phyloP scores from a whole-genome alignment of 2,329 filamentous ascomycete genomes.

The Sclerotinia glacialis region DNA sequence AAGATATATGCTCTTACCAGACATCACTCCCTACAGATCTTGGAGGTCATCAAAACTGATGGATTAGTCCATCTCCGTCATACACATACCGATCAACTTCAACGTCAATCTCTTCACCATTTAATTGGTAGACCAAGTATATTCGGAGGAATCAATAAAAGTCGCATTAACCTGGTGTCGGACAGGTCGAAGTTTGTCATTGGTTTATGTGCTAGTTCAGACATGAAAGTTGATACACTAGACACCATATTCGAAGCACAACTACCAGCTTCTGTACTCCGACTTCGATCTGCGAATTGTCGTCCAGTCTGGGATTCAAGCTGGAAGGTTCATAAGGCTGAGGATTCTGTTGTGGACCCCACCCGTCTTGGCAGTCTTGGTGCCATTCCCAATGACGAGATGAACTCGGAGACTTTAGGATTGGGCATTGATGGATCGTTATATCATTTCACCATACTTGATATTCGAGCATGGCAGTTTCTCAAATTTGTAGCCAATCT shows the following conservation, averaged over 20 bases:
- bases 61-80: conserved; percentile 33
- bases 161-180: conserved; percentile 36
- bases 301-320: conserved; percentile 41
- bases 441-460: conserved; percentile 66
- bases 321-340: conserved; percentile 21
- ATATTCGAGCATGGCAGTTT: conserved; percentile 60
- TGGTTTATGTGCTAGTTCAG: conserved; percentile 36
- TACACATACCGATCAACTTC: conserved; percentile 38
- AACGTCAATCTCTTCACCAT: conserved; percentile 37
- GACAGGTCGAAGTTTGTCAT: conserved; percentile 37
- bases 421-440: conserved; percentile 67
- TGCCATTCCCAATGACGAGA: not conserved
- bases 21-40: conserved; percentile 54
- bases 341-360: not conserved
- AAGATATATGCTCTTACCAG: conserved; percentile 51
- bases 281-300: conserved; percentile 52
- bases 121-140: conserved; percentile 15
- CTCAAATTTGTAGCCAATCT: conserved; percentile 73
- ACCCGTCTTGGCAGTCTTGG: not conserved
- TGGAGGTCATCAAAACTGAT: conserved; percentile 43
- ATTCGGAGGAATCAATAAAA: not conserved
- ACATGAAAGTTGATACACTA: conserved; percentile 35
- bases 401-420: conserved; percentile 55
- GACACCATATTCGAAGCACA: conserved; percentile 53
- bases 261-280: conserved; percentile 55